These are phyloP conservation scores for Pontederia crassipes DNA, from an alignment of 176 grass and related monocot genomes.

Conservation along the genomic window DNA sequence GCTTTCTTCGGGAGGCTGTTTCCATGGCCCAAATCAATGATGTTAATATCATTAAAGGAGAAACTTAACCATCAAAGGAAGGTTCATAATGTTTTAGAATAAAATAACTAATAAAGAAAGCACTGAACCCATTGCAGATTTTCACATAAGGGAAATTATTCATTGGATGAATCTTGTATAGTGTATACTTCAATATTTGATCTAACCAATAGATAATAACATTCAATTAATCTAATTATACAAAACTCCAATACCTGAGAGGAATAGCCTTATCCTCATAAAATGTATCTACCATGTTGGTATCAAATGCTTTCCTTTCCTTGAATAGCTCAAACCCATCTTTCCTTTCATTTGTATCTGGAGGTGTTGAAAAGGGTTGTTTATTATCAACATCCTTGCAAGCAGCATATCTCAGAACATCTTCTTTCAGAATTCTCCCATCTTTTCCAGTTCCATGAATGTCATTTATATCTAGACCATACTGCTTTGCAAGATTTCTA, in stretches of 20 bases:
- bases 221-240: background rate
- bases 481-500: slow-evolving; percentile 66
- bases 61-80: too few species aligned
- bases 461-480: slow-evolving; percentile 55
- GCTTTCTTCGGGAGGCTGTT: too few species aligned
- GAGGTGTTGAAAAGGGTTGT: slow-evolving; percentile 6
- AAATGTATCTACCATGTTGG: slow-evolving; percentile 1
- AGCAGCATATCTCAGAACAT: slow-evolving; percentile 65
- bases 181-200: too few species aligned
- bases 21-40: too few species aligned
- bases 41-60: too few species aligned
- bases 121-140: too few species aligned
- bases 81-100: too few species aligned
- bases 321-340: slow-evolving; percentile 27
- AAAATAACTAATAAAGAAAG: too few species aligned
- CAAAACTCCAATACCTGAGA: slow-evolving; percentile 45
- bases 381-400: slow-evolving; percentile 41
- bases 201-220: too few species aligned
- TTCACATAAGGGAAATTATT: too few species aligned
- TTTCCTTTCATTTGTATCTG: slow-evolving; percentile 6
- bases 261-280: slow-evolving; percentile 59
- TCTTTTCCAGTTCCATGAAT: slow-evolving; percentile 64
- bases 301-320: slow-evolving; percentile 22
- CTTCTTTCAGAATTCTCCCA: slow-evolving; percentile 79
- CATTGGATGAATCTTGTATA: too few species aligned